Base-by-base conservation (phyloP, 805 yeast genomes). In the Ogataea degrootiae region DNA sequence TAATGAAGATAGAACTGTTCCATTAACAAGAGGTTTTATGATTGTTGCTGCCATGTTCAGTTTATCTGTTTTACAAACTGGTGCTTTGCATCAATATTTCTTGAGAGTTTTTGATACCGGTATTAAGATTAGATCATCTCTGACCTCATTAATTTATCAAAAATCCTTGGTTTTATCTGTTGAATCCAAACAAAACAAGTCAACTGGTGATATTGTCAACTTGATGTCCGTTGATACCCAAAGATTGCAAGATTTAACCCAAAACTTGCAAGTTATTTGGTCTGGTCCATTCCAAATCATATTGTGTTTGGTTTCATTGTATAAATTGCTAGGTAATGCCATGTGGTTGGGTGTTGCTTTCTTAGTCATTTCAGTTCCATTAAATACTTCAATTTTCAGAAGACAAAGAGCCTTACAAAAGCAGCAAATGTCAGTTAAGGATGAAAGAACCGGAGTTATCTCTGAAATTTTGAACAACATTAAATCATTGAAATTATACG, bases 341-440 rank as follows among this genome's bases (percentile, higher is more conserved):
- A 90, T 91, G 96, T 88, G 97, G 96, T 85, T 96, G 38, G 98
- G 98, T 65, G 95, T 92, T 14, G 67, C 77, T 33, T 81, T 92
- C 48, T 80, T 91, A 79, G 61, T 82, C 3, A 59, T 89, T 31
- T 82, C 89, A 78, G 80, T 90, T 54, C 96, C 97, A 5, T 60
- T 88, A 42, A 90, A 91, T 61, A 83, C 88, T 3, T 63, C 72
- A 21, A 71, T 91, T 54, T 85, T 90, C 51, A 76, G 77, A 57
- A 68, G 69, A 47, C 90, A 85, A 66, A 87, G 85, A 67, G 72
- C 65, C 11, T 72, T 89, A 51, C 97, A 91, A 67, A 87, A 85
- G 62, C 66, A 74, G 6, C 97, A 90, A 68, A 94, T 94, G 98
- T 78, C 77, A 54, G 79, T 79, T 60, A 92, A 94, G 66, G 99